Percentiles rank a stretch among this genome's conserved stretches.
Conservation (phyloP, 2,329 filamentous ascomycete genomes). For the Apiospora pterosperma region DNA sequence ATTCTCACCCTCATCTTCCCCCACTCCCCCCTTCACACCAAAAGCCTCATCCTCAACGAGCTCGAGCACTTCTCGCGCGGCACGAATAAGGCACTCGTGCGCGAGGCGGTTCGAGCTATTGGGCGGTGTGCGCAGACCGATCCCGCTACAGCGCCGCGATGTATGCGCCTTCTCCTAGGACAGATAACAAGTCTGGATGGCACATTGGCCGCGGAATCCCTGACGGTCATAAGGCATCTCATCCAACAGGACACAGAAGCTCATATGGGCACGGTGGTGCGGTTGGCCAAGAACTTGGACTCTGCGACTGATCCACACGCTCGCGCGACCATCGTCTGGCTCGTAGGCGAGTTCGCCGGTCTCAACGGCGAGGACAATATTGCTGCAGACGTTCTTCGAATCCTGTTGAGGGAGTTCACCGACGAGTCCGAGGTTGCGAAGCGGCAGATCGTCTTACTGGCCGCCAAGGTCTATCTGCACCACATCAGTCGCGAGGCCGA, state of each 20-base stretch:
- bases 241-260: constrained; percentile 85
- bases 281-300: constrained; percentile 87
- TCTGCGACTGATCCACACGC: constrained; percentile 83
- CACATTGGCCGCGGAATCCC: constrained; percentile 82
- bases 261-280: constrained; percentile 81
- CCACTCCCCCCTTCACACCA: constrained; percentile 68
- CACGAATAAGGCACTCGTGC: constrained; percentile 70
- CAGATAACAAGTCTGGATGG: constrained; percentile 89
- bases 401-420: constrained; percentile 80
- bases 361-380: constrained; percentile 81
- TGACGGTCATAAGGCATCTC: constrained; percentile 92
- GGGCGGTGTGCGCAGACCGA: constrained; percentile 87
- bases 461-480: constrained; percentile 95
- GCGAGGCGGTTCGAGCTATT: constrained; percentile 88
- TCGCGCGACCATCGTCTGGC: constrained; percentile 92
- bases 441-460: constrained; percentile 85
- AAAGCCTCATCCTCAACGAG: constrained; percentile 86
- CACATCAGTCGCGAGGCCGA: constrained; percentile 66
- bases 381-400: constrained; percentile 85
- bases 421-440: constrained; percentile 84
- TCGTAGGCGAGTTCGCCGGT: constrained; percentile 91
- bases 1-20: constrained; percentile 88
- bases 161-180: constrained; percentile 75
- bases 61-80: constrained; percentile 87
- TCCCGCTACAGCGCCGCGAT: constrained; percentile 67